These are phyloP conservation scores for Globisporangium recalcitrans DNA, from an alignment of 352 stramenopile species.

Conservation along the genomic window DNA sequence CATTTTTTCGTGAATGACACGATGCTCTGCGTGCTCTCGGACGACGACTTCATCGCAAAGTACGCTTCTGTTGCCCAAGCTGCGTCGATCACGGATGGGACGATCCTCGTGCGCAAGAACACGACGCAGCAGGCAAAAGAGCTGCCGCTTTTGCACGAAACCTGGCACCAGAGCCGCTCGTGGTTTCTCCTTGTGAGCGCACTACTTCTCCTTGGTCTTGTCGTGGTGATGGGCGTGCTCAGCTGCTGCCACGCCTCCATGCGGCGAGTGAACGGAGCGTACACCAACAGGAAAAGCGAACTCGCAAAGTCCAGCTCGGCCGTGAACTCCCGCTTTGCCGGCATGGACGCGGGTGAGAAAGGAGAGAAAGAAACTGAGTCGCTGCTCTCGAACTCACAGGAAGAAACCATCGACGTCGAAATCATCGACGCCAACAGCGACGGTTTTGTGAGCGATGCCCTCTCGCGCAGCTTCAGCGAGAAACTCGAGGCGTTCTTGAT, in stretches of 20 bases:
- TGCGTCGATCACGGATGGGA: not conserved
- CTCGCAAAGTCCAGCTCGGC: not conserved
- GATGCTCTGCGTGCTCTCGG: conserved; percentile 35
- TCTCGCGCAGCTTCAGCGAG: not conserved
- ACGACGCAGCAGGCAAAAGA: not conserved
- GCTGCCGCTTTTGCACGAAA: conserved; percentile 19
- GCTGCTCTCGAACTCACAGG: conserved; percentile 1
- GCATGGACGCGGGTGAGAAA: not conserved
- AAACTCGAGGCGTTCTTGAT: conserved; percentile 7
- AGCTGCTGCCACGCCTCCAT: conserved; percentile 1
- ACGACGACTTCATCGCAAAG: conserved; percentile 34
- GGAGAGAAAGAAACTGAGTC: conserved; percentile 9
- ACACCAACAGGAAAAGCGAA: conserved; percentile 5
- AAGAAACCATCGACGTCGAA: not conserved
- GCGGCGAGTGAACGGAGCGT: not conserved
- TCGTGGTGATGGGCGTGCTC: conserved; percentile 1
- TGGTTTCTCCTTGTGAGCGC: conserved; percentile 29
- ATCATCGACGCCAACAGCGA: not conserved
- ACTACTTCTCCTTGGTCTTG: conserved; percentile 17
- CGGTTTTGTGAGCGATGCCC: not conserved
- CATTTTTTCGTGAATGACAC: conserved; percentile 35
- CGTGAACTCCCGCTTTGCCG: not conserved
- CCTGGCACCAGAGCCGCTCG: conserved; percentile 24
- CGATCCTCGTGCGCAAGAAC: not conserved
- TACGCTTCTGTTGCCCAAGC: conserved; percentile 17